phyloP scores from a whole-genome alignment of 129 eudicot genomes.

The Chrysanthemum seticuspe region DNA sequence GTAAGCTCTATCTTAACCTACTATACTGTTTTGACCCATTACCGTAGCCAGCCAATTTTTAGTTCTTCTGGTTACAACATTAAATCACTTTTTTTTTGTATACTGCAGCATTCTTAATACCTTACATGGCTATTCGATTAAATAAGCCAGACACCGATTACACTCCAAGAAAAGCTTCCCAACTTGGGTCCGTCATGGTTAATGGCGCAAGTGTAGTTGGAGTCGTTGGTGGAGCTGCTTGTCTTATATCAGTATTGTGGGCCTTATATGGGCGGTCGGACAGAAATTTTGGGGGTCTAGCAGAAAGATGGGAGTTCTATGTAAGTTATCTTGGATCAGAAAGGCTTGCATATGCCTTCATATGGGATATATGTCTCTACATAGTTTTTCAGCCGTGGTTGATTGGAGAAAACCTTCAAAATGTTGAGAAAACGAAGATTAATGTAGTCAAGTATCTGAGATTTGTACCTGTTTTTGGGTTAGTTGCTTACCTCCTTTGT shows the following conservation, averaged over 20 bases:
- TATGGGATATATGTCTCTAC: conserved; percentile 90
- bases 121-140: conserved; percentile 92
- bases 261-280: conserved; percentile 75
- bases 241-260: conserved; percentile 69
- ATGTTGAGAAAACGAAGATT: conserved; percentile 48
- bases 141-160: conserved; percentile 49
- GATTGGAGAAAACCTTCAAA: conserved; percentile 79
- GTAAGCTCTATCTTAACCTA: conserved; percentile 33
- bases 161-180: conserved; percentile 58
- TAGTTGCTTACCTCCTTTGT: conserved; percentile 74
- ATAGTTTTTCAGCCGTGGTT: conserved; percentile 90
- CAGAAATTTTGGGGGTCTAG: conserved; percentile 59
- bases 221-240: conserved; percentile 59
- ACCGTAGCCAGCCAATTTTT: too few species aligned
- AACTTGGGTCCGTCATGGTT: conserved; percentile 59
- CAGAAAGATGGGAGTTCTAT: conserved; percentile 71
- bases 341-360: conserved; percentile 94
- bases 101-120: conserved; percentile 83
- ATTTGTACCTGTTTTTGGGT: conserved; percentile 73
- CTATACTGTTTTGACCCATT: too few species aligned
- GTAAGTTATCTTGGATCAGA: conserved; percentile 73
- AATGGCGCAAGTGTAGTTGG: conserved; percentile 72
- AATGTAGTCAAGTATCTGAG: conserved; percentile 50
- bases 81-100: not conserved
- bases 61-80: too few species aligned